Evolutionary conservation across 2,329 filamentous ascomycete species (phyloP).

Genomic region (Calonectria pseudoreteaudii): DNA sequence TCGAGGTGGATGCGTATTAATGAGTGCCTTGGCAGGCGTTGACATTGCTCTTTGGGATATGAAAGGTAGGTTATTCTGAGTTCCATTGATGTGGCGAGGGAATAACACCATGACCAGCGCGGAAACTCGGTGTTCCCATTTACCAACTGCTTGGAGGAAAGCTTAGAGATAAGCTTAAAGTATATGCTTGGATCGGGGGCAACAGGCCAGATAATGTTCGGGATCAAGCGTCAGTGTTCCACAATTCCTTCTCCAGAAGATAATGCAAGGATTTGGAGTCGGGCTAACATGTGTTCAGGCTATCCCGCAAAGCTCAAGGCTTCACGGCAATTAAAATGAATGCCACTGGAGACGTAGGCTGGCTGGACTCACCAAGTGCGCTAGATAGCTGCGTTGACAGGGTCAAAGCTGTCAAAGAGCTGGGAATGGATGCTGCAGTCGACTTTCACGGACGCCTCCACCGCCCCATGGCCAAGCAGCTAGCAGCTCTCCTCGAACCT

Average conservation of each 20-base stretch:
- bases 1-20: constrained; percentile 81
- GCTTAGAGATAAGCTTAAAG: constrained; percentile 75
- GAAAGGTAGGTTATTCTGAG: constrained; percentile 58
- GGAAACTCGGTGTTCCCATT: constrained; percentile 71
- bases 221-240: constrained; percentile 63
- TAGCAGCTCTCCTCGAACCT: constrained; percentile 75
- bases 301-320: constrained; percentile 67
- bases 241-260: no score
- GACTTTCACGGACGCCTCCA: constrained; percentile 85
- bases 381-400: constrained; percentile 75
- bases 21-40: constrained; percentile 81
- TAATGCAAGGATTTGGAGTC: neutral
- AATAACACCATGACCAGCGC: constrained; percentile 46
- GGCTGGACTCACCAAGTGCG: constrained; percentile 77
- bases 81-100: neutral
- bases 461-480: constrained; percentile 84
- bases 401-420: constrained; percentile 74
- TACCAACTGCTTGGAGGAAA: constrained; percentile 82
- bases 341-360: constrained; percentile 79
- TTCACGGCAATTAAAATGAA: constrained; percentile 83
- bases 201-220: constrained; percentile 77
- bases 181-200: constrained; percentile 84
- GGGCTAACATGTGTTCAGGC: constrained; percentile 47
- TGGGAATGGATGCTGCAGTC: constrained; percentile 79
- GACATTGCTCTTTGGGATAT: constrained; percentile 86